Evolutionary conservation across 2,329 filamentous ascomycete genomes (phyloP).

Genomic region (Orbilia ellipsospora): DNA sequence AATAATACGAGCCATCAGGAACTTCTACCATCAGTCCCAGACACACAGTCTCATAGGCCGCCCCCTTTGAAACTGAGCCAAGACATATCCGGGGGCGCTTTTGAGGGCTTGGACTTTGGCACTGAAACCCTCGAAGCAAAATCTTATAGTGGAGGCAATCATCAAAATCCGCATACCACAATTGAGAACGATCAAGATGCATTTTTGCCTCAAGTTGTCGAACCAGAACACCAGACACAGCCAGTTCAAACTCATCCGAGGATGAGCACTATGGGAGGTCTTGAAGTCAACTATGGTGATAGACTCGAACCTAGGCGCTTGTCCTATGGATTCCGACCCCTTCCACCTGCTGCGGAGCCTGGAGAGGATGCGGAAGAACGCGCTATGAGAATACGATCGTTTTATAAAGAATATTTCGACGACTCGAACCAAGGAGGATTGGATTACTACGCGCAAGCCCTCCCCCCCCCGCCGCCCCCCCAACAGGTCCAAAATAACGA

Average conservation of each 20-base stretch:
- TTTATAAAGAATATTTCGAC: conserved; percentile 99
- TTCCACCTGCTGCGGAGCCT: conserved; percentile 83
- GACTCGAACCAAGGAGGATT: conserved; percentile 65
- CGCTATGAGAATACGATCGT: conserved; percentile 95
- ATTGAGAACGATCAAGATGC: conserved; percentile 3
- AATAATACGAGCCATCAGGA: neutral
- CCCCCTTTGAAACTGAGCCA: conserved; percentile 34
- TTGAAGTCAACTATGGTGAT: conserved; percentile 64
- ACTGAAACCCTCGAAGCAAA: conserved; percentile 12
- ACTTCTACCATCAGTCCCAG: neutral
- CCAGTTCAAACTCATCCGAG: conserved; percentile 16
- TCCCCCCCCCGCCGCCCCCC: neutral
- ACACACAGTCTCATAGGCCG: conserved; percentile 19
- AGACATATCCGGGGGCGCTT: conserved; percentile 13
- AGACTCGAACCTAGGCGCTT: conserved; percentile 71
- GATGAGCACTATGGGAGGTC: conserved; percentile 59
- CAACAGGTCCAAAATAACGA: conserved; percentile 13
- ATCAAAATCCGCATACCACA: neutral
- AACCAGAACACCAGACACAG: conserved; percentile 22
- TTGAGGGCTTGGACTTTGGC: conserved; percentile 49
- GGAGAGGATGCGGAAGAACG: conserved; percentile 92
- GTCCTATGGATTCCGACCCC: conserved; percentile 80
- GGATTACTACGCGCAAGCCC: conserved; percentile 43
- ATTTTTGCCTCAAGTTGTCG: conserved; percentile 40
- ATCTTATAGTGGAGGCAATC: neutral